Evolutionary conservation across 1,284 basidiomycete species (phyloP), one percentile per base, ranked within the genome.

Genomic region (Ustilago hordei): DNA sequence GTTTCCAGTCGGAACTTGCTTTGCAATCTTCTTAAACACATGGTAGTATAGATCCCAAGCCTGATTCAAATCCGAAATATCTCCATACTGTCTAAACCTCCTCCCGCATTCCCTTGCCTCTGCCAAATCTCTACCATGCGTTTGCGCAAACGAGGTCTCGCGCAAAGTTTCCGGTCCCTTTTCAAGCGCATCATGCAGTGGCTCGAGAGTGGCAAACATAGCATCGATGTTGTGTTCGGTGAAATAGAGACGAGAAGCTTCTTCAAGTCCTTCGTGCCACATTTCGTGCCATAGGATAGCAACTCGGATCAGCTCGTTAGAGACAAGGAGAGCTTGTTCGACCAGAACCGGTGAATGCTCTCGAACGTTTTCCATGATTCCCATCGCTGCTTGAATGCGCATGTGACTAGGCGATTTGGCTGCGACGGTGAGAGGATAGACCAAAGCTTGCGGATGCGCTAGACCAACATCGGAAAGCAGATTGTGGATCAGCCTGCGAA

Each of bases 41-140:
- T 92, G 91, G 84, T 98, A 99, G 87, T 99, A 99, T 35, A 99
- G 93, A 84, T 99, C 97, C 97, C 97, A 99, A n/a, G 97, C 97
- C 85, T 94, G 95, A 85, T 98, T 97, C 64, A 99, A 88, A 84
- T 99, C 95, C 65, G 91, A 90, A 85, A 85, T 83, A 59, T 99
- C 95, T 43, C 93, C 93, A 83, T 93, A 93, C 45, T 91, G 90
- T 48, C 93, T 91, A 89, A 93, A 99, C 50, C 94, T 89, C 60
- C 92, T 89, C 79, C 95, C 95, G 54, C 94, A 95, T 84, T 97
- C 95, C 45, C 95, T 90, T n/a, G 97, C 97, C 83, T 98, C 95
- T 48, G 91, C 91, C 39, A 99, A 89, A 82, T 99, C 97, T 60
- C 95, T 91, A 4, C 95, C 95, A 85, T 98, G 98, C 4, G 93